Percentiles rank a stretch among this genome's conserved stretches.
These are phyloP conservation scores for Poa pratensis DNA, from an alignment of 176 grass and related monocot genomes.

Conservation along the genomic window DNA sequence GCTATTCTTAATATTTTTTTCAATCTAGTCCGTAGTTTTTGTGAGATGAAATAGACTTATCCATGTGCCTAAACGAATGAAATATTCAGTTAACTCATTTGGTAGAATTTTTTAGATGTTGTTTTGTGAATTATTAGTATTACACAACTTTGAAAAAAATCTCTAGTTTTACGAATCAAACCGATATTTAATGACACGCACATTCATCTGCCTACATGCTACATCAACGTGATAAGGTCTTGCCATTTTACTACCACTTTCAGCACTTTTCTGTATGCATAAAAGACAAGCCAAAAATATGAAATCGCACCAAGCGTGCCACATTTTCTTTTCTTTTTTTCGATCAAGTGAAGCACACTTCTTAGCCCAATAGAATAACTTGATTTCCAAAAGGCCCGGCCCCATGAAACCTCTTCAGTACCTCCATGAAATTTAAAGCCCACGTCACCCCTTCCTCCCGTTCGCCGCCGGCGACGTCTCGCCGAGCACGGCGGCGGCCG, in stretches of 20 bases:
- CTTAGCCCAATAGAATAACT: not conserved
- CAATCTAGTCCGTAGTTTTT: not conserved
- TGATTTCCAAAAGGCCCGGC: not conserved
- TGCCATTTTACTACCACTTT: constrained; percentile 1
- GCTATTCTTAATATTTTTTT: not conserved
- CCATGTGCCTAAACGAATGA: not conserved
- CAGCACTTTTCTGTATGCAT: not conserved
- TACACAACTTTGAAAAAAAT: not conserved
- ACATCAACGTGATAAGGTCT: not conserved
- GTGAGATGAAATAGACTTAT: not conserved
- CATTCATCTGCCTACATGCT: not conserved
- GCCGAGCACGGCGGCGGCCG: constrained; percentile 74
- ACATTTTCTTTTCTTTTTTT: not conserved
- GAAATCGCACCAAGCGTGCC: not conserved
- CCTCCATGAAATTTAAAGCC: not conserved
- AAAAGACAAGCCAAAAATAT: not conserved
- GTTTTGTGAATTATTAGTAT: not conserved
- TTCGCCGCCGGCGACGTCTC: constrained; percentile 34
- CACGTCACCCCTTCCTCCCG: constrained; percentile 48
- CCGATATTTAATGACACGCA: not conserved
- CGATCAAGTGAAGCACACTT: not conserved
- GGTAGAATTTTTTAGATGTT: not conserved
- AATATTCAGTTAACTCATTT: not conserved
- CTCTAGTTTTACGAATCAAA: not conserved
- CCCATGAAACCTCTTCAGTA: constrained; percentile 26